Conservation (phyloP, 495 filamentous ascomycete species). For the Mycothermus thermophilus region DNA sequence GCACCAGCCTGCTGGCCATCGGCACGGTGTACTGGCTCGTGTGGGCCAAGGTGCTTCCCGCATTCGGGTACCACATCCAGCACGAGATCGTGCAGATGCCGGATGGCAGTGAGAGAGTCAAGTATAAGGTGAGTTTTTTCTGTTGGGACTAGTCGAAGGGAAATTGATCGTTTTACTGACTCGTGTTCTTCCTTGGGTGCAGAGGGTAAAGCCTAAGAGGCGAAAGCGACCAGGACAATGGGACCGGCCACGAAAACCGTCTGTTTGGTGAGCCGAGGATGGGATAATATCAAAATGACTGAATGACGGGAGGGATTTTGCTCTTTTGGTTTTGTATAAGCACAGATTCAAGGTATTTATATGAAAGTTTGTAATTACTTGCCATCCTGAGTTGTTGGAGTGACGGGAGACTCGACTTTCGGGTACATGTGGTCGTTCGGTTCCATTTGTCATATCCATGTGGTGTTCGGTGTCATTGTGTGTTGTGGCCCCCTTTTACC, state of each 20-base stretch:
- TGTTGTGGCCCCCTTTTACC: too few species aligned
- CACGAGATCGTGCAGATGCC: slow-evolving; percentile 28
- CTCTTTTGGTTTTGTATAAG: too few species aligned
- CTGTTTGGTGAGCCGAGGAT: slow-evolving; percentile 12
- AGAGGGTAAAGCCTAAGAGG: slow-evolving; percentile 20
- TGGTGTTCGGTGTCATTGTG: too few species aligned
- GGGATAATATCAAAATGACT: too few species aligned
- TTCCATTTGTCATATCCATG: too few species aligned
- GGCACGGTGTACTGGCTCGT: slow-evolving; percentile 32
- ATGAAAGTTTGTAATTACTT: too few species aligned
- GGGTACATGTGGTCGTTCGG: too few species aligned
- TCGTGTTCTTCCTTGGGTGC: too few species aligned
- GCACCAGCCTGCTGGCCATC: slow-evolving; percentile 27
- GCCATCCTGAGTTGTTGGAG: too few species aligned
- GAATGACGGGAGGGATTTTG: too few species aligned
- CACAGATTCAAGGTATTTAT: too few species aligned
- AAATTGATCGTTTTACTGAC: slow-evolving; percentile 1
- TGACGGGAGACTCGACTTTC: too few species aligned
- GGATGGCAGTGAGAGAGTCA: slow-evolving; percentile 27
- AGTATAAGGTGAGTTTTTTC: slow-evolving; percentile 19
- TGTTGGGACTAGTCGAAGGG: background rate
- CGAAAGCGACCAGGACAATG: slow-evolving; percentile 9
- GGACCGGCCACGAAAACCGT: slow-evolving; percentile 7
- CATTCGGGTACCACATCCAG: slow-evolving; percentile 26
- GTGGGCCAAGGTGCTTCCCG: slow-evolving; percentile 31